A percentile compares a stretch with the other conserved stretches of the same genome.
phyloP scores from a whole-genome alignment of 2,329 filamentous ascomycete species.

The Fusarium citri region DNA sequence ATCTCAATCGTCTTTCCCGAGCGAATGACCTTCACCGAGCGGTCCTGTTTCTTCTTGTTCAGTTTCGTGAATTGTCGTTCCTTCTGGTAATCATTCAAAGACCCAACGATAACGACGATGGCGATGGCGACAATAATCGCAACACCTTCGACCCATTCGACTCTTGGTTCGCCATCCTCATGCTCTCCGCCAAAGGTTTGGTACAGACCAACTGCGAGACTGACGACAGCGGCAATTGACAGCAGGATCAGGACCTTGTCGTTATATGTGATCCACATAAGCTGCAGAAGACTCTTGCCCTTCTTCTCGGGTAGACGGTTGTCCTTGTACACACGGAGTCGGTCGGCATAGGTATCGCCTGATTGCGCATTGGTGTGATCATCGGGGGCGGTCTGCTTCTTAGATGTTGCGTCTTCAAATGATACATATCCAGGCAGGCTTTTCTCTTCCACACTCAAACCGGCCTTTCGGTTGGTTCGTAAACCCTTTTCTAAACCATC shows the following conservation, averaged over 20 bases:
- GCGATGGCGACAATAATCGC: conserved; percentile 84
- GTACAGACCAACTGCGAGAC: conserved; percentile 79
- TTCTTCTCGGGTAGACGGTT: conserved; percentile 81
- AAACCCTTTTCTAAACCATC: conserved; percentile 83
- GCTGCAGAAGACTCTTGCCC: conserved; percentile 75
- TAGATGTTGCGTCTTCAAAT: conserved; percentile 75
- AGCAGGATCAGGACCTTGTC: conserved; percentile 83
- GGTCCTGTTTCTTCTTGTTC: conserved; percentile 83
- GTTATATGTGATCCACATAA: conserved; percentile 87
- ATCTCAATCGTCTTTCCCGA: conserved; percentile 77
- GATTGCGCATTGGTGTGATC: conserved; percentile 17
- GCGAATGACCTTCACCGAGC: conserved; percentile 76
- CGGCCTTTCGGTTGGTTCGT: conserved; percentile 75
- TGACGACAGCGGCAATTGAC: conserved; percentile 77
- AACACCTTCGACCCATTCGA: conserved; percentile 86
- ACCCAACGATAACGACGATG: conserved; percentile 81
- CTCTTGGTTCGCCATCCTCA: conserved; percentile 61
- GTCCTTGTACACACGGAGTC: conserved; percentile 77
- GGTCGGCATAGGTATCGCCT: conserved; percentile 63
- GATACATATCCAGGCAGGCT: conserved; percentile 72
- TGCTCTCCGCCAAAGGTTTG: conserved; percentile 75
- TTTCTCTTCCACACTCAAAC: conserved; percentile 81
- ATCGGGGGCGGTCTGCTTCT: conserved; percentile 48
- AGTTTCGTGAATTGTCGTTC: conserved; percentile 82
- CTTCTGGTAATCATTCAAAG: conserved; percentile 83